Conservation (phyloP, 1,139 yeast species). For the Taphrina sp. region DNA sequence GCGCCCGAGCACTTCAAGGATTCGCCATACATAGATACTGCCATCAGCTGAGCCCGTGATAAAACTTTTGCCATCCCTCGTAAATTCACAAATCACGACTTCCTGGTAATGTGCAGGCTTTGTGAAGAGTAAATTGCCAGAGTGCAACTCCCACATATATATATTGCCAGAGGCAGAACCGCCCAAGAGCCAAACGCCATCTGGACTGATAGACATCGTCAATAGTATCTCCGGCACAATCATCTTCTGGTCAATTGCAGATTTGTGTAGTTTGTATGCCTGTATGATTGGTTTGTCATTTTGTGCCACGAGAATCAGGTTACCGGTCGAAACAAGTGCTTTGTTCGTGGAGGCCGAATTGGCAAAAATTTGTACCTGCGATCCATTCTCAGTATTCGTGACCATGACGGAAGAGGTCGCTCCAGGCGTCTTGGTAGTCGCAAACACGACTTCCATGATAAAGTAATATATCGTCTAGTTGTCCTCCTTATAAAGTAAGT, state of each 20-base stretch:
- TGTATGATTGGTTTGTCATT: conserved; percentile 68
- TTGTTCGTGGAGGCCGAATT: conserved; percentile 15
- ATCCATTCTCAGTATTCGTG: conserved; percentile 25
- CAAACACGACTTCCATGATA: conserved; percentile 20
- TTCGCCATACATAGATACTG: conserved; percentile 71
- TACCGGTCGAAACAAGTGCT: neutral
- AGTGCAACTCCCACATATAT: conserved; percentile 76
- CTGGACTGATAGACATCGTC: conserved; percentile 55
- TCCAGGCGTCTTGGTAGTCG: conserved; percentile 2
- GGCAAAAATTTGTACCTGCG: conserved; percentile 36
- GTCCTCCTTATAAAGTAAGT: too few relatives aligned
- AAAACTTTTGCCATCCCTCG: conserved; percentile 65
- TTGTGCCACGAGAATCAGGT: conserved; percentile 43
- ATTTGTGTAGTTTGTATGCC: conserved; percentile 74
- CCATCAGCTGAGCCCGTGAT: conserved; percentile 81
- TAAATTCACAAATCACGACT: conserved; percentile 58
- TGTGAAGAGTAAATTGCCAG: conserved; percentile 71
- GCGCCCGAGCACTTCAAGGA: conserved; percentile 57
- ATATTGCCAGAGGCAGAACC: conserved; percentile 71
- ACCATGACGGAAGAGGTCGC: conserved; percentile 12
- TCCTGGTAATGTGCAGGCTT: conserved; percentile 84
- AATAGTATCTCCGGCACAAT: conserved; percentile 79
- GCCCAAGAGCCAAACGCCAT: conserved; percentile 58
- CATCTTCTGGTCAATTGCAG: conserved; percentile 74
- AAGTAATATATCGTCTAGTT: too few relatives aligned